phyloP scores from a whole-genome alignment of 164 flowering plant genomes.

The Aristolochia californica region DNA sequence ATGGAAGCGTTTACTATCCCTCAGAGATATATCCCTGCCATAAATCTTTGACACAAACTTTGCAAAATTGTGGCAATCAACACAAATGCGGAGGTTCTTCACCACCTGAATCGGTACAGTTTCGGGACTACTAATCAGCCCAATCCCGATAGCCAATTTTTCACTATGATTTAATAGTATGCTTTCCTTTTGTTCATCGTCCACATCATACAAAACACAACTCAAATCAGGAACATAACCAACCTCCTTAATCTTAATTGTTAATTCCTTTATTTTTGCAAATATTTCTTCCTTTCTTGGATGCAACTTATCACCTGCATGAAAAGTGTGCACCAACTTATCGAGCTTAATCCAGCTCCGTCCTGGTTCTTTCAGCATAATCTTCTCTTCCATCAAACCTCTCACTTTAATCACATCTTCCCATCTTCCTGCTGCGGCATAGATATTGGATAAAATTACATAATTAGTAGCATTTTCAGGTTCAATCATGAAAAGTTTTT shows the following conservation, averaged over 20 bases:
- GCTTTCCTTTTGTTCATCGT: conserved; percentile 15
- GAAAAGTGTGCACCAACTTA: conserved; percentile 19
- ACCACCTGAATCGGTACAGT: conserved; percentile 9
- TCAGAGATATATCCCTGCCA: conserved; percentile 8
- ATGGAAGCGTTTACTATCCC: conserved; percentile 14
- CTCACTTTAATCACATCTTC: conserved; percentile 19
- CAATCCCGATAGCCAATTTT: conserved; percentile 14
- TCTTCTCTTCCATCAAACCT: conserved; percentile 17
- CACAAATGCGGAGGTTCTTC: conserved; percentile 16
- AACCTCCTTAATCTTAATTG: conserved; percentile 4
- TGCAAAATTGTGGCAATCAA: conserved; percentile 15
- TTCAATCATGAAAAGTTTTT: conserved; percentile 18
- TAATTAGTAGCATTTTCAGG: conserved; percentile 26
- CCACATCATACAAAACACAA: conserved; percentile 18
- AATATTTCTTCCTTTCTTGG: conserved; percentile 19
- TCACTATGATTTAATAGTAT: conserved; percentile 12
- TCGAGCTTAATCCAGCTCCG: conserved; percentile 22
- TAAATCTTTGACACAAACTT: conserved; percentile 12
- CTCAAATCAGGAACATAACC: conserved; percentile 18
- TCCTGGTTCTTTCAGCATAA: conserved; percentile 23
- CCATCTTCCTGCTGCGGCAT: conserved; percentile 23
- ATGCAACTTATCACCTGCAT: conserved; percentile 16
- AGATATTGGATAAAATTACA: conserved; percentile 25
- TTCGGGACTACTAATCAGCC: conserved; percentile 4
- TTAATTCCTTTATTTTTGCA: conserved; percentile 8